phyloP scores from a whole-genome alignment of 495 filamentous ascomycete species.

The Aspergillus incahuasiensis region DNA sequence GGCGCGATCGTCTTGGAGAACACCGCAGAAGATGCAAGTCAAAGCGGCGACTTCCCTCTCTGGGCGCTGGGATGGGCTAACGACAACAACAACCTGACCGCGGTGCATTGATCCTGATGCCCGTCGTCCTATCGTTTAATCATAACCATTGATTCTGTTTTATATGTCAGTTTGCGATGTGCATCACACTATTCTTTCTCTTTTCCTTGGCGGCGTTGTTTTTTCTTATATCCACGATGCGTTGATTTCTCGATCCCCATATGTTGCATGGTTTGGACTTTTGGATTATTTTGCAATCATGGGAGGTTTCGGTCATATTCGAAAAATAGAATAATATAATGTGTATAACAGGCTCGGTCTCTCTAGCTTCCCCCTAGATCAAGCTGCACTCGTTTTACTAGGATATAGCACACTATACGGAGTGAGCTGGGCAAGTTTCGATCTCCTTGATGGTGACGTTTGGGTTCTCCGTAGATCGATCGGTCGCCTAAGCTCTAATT shows the following conservation, averaged over 20 bases:
- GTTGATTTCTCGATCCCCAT: slow-evolving; percentile 1
- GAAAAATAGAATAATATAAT: neutral
- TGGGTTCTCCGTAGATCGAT: neutral
- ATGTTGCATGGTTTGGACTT: neutral
- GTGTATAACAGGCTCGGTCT: neutral
- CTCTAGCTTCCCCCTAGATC: neutral
- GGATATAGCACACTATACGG: too few relatives aligned
- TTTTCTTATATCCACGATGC: neutral
- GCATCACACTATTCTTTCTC: neutral
- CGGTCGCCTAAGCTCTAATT: too few relatives aligned
- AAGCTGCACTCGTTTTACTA: too few relatives aligned
- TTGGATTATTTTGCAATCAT: neutral
- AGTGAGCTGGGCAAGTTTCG: neutral
- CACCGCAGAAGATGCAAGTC: slow-evolving; percentile 17
- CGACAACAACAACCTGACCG: slow-evolving; percentile 28
- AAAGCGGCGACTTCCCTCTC: slow-evolving; percentile 31
- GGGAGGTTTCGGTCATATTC: neutral
- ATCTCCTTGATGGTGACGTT: neutral
- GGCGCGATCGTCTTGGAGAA: slow-evolving; percentile 36
- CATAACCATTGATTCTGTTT: neutral
- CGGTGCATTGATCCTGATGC: slow-evolving; percentile 30
- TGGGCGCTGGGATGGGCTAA: slow-evolving; percentile 42
- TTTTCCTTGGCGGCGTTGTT: neutral
- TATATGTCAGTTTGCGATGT: neutral
- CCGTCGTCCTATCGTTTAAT: neutral